phyloP scores from a whole-genome alignment of 2,329 filamentous ascomycete species.

The Hypoxylon sp. region DNA sequence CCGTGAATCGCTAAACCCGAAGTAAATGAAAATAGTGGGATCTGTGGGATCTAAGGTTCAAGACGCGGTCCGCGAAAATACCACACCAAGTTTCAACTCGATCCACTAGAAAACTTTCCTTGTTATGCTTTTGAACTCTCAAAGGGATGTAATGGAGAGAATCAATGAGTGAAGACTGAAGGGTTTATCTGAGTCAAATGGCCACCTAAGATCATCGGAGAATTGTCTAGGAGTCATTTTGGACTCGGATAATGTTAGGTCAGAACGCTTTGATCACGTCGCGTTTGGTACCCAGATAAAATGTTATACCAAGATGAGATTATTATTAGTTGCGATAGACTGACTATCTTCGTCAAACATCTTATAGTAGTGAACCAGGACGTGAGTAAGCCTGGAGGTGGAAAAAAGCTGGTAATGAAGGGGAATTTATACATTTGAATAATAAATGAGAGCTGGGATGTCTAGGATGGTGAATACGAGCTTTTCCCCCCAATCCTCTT shows the following conservation, averaged over 20 bases:
- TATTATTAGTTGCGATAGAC: not conserved
- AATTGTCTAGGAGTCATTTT: slow-evolving; percentile 11
- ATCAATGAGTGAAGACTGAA: not conserved
- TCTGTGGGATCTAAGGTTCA: slow-evolving; percentile 23
- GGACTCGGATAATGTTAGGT: not conserved
- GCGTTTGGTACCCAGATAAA: not conserved
- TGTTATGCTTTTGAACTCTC: not conserved
- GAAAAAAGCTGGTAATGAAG: slow-evolving; percentile 11
- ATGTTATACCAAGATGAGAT: not conserved
- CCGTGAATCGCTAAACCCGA: slow-evolving; percentile 18
- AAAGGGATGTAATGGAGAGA: not conserved
- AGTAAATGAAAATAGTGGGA: slow-evolving; percentile 14
- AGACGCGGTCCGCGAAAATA: slow-evolving; percentile 4
- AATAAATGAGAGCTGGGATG: slow-evolving; percentile 22
- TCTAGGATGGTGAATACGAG: slow-evolving; percentile 40
- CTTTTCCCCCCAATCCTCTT: slow-evolving; percentile 26
- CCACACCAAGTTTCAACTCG: slow-evolving; percentile 15
- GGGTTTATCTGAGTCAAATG: not conserved
- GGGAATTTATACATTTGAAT: slow-evolving; percentile 31
- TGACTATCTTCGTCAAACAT: not conserved
- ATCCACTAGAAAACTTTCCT: slow-evolving; percentile 10
- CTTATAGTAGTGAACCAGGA: not conserved
- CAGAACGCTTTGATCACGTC: not conserved
- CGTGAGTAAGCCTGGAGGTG: too few relatives aligned
- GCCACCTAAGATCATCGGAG: not conserved